Evolutionary conservation across 352 stramenopile species (phyloP).

Genomic region (Phytophthora brassicae): DNA sequence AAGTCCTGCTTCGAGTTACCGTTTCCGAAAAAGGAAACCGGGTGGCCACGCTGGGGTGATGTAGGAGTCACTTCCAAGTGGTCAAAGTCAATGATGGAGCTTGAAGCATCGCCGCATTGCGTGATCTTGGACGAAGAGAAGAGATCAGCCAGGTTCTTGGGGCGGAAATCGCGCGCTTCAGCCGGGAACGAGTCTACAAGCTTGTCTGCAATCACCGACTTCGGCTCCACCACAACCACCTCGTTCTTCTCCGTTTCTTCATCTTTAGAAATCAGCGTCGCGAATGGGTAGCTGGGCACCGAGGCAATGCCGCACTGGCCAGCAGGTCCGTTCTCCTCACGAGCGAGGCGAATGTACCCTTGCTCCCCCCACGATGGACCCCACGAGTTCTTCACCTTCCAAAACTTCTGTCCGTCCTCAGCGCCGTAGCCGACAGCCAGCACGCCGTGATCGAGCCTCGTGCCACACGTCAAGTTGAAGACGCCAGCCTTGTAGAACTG

Average conservation of each 20-base stretch:
- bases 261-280: slow-evolving; percentile 27
- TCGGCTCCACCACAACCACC: slow-evolving; percentile 10
- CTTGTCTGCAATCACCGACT: slow-evolving; percentile 13
- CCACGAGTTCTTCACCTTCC: slow-evolving; percentile 96
- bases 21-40: slow-evolving; percentile 69
- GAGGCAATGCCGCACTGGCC: slow-evolving; percentile 96
- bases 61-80: slow-evolving; percentile 64
- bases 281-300: slow-evolving; percentile 74
- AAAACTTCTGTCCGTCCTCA: slow-evolving; percentile 90
- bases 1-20: slow-evolving; percentile 75
- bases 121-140: slow-evolving; percentile 77
- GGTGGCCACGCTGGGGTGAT: slow-evolving; percentile 74
- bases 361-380: slow-evolving; percentile 84
- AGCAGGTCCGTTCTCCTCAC: slow-evolving; percentile 85
- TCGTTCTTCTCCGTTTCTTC: slow-evolving; percentile 8
- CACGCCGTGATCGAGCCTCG: slow-evolving; percentile 94
- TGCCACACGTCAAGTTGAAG: slow-evolving; percentile 56
- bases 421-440: slow-evolving; percentile 91
- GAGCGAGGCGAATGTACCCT: slow-evolving; percentile 85
- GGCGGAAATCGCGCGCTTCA: slow-evolving; percentile 30
- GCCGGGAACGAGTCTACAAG: slow-evolving; percentile 32
- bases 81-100: slow-evolving; percentile 65
- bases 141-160: slow-evolving; percentile 35
- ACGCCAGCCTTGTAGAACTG: slow-evolving; percentile 81
- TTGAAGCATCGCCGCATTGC: slow-evolving; percentile 74